Conservation (phyloP, 2,329 filamentous ascomycete species). For the Penicillium sp. region DNA sequence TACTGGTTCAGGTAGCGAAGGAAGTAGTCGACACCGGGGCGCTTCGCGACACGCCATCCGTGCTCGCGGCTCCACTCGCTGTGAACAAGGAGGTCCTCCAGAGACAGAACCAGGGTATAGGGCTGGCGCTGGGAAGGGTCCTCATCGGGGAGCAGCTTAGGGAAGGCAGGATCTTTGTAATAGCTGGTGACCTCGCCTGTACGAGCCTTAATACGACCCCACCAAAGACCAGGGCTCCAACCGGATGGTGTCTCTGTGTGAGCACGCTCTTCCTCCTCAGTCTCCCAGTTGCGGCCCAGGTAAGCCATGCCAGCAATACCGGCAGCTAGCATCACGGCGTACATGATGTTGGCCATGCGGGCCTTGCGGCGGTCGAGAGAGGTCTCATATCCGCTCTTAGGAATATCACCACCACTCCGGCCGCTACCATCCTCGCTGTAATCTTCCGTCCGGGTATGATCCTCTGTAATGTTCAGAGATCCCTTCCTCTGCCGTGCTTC, state of each 20-base stretch:
- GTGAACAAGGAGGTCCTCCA: conserved; percentile 93
- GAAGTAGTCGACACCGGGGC: conserved; percentile 96
- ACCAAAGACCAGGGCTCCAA: conserved; percentile 76
- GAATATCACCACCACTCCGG: conserved; percentile 64
- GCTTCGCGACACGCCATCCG: conserved; percentile 93
- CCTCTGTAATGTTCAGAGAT: conserved; percentile 58
- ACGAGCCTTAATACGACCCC: conserved; percentile 76
- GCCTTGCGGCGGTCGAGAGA: conserved; percentile 83
- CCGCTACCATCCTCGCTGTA: conserved; percentile 49
- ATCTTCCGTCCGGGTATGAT: conserved; percentile 50
- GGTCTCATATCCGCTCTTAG: conserved; percentile 82
- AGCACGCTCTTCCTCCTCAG: conserved; percentile 68
- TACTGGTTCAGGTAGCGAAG: conserved; percentile 95
- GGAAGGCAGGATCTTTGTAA: conserved; percentile 94
- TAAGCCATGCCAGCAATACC: conserved; percentile 67
- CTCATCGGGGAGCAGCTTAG: conserved; percentile 77
- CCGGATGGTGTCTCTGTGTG: conserved; percentile 77
- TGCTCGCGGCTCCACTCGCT: conserved; percentile 93
- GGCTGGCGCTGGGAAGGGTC: conserved; percentile 80
- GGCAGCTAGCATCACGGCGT: conserved; percentile 62
- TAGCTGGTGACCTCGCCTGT: conserved; percentile 78
- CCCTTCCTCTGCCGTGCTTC: conserved; percentile 48
- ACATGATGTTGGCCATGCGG: conserved; percentile 74
- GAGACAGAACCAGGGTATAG: conserved; percentile 87
- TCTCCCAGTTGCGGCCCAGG: conserved; percentile 85